Evolutionary conservation across 495 filamentous ascomycete species (phyloP), one percentile per base, ranked within the genome.

Genomic region (Evansstolkia leycettana): DNA sequence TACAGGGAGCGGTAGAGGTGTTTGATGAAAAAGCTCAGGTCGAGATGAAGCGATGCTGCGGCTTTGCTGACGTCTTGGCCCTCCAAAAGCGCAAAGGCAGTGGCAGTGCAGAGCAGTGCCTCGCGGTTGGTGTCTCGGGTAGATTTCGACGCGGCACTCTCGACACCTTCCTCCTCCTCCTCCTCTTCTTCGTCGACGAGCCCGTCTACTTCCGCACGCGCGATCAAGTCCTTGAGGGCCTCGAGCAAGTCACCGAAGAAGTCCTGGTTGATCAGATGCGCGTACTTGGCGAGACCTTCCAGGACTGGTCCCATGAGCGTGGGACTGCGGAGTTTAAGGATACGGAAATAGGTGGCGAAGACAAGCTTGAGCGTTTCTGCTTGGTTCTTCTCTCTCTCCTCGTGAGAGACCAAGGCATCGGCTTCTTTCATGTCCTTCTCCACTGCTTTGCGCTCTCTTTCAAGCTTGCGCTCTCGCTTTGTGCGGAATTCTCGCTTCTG

Each of bases 161-260:
- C 42, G 1, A 57, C 46, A 8, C 67, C 58, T 10, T 69, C 58
- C 1, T 55, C 55, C 13, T 58, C 62, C 14, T 62, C 62, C 2
- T 67, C 59, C 13, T 73, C 61, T 1, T 60, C 58, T 7, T 60
- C 62, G 11, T 64, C 54, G 17, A 67, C 57, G 20, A 67, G 60
- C n/a, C 62, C 54, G 33, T 72, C 62, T 8, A 62, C 55, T 7
- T 82, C 75, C 33, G 77, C 75, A 39, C 82, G 70, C 7, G 67
- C 67, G 43, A 95, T 88, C 9, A 98, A 69, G 37, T 95, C 92
- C 53, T 90, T 90, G 17, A 98, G 65, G 6, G 84, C 87, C 50
- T 95, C 92, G 13, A 98, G 75, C 24, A 98, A 64, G 54, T 95
- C 90, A 14, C 90, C 90, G 54, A 98, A 98, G 66, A 96, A 94